Conservation (phyloP, 495 filamentous ascomycete species). For the Filosporella fistucella region DNA sequence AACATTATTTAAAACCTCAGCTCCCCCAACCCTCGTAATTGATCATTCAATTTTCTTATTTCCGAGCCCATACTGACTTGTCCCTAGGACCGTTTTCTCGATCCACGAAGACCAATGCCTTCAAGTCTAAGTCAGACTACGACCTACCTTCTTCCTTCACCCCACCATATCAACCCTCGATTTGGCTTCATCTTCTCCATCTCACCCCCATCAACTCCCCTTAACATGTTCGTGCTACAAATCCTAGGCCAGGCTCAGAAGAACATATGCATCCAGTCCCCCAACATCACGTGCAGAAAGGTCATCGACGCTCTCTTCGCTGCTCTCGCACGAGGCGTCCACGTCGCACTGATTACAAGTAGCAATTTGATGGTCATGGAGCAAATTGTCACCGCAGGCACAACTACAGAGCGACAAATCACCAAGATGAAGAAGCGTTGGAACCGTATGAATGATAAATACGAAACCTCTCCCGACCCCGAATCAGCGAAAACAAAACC, state of each 20-base stretch:
- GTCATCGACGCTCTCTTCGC: conserved; percentile 50
- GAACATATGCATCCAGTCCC: conserved; percentile 62
- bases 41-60: conserved; percentile 2
- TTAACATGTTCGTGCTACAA: conserved; percentile 57
- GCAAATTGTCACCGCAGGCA: conserved; percentile 66
- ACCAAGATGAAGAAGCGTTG: conserved; percentile 45
- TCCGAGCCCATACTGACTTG: conserved; percentile 1
- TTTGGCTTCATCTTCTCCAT: conserved; percentile 37
- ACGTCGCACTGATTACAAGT: conserved; percentile 59
- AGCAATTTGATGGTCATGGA: conserved; percentile 66
- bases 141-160: conserved; percentile 63
- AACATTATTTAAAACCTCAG: too few species aligned
- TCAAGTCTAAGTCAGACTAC: too few species aligned
- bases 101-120: too few species aligned
- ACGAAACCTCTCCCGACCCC: conserved; percentile 1
- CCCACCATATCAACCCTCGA: conserved; percentile 58
- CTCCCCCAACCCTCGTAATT: too few species aligned
- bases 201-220: conserved; percentile 56
- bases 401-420: conserved; percentile 55
- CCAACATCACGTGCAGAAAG: conserved; percentile 60
- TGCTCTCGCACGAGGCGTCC: conserved; percentile 52
- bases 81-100: too few species aligned
- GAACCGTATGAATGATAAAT: conserved; percentile 18
- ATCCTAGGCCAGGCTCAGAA: conserved; percentile 44
- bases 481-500: conserved; percentile 8